A percentile compares a stretch with the other conserved stretches of the same genome.
Conservation (phyloP, 1,139 yeast genomes). For the Lipomyces yarrowii region DNA sequence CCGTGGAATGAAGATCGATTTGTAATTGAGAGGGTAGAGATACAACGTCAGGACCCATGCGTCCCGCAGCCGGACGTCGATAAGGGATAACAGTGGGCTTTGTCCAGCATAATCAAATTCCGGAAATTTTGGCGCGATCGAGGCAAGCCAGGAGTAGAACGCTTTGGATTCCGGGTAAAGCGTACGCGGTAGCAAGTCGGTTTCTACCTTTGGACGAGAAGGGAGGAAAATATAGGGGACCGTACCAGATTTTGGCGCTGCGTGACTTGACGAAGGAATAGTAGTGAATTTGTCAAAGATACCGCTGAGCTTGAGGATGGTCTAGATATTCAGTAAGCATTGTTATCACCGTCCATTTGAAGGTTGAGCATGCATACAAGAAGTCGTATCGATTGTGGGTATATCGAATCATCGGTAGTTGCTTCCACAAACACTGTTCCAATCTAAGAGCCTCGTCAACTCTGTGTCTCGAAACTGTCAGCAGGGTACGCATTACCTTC, state of each 20-base stretch:
- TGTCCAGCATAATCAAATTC: slow-evolving; percentile 1
- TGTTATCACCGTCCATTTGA: not conserved
- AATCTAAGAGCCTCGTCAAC: not conserved
- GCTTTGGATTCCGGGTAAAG: not conserved
- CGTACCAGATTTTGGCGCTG: slow-evolving; percentile 19
- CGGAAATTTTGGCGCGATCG: not conserved
- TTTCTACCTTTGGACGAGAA: not conserved
- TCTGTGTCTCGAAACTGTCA: not conserved
- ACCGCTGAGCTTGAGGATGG: slow-evolving; percentile 6
- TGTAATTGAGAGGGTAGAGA: slow-evolving; percentile 11
- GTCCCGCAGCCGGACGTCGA: slow-evolving; percentile 18
- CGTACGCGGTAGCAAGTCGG: not conserved
- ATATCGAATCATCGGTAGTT: slow-evolving; percentile 8
- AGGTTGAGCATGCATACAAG: slow-evolving; percentile 8
- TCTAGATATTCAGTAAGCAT: slow-evolving; percentile 3
- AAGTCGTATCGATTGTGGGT: slow-evolving; percentile 21
- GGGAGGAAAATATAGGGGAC: slow-evolving; percentile 19
- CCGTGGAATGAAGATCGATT: not conserved
- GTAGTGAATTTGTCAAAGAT: slow-evolving; percentile 5
- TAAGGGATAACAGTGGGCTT: slow-evolving; percentile 12
- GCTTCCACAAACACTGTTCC: slow-evolving; percentile 22
- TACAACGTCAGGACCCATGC: slow-evolving; percentile 22
- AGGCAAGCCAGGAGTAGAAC: not conserved
- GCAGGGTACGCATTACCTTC: not conserved
- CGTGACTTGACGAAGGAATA: slow-evolving; percentile 11